phyloP scores from a whole-genome alignment of 1,284 basidiomycete species.

The Apiotrichum gamsii region DNA sequence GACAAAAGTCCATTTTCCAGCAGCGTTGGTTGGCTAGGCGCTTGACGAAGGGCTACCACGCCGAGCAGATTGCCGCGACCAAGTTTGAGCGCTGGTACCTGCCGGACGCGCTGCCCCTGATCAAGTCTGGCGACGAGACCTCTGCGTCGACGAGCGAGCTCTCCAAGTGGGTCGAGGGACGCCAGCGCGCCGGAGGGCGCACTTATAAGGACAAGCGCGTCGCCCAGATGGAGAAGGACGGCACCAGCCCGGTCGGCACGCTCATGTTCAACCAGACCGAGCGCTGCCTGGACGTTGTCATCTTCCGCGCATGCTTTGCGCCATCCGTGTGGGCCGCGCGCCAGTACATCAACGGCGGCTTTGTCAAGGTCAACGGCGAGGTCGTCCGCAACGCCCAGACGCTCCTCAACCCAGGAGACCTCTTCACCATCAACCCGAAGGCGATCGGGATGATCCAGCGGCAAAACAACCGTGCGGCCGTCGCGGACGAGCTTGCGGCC shows the following conservation, averaged over 20 bases:
- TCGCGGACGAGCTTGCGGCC: conserved; percentile 23
- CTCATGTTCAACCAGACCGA: conserved; percentile 93
- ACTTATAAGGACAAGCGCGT: conserved; percentile 48
- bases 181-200: conserved; percentile 35
- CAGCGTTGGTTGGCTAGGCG: conserved; percentile 87
- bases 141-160: conserved; percentile 50
- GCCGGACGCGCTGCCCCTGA: conserved; percentile 76
- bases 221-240: conserved; percentile 55
- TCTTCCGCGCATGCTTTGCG: conserved; percentile 88
- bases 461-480: conserved; percentile 2
- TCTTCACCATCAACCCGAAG: conserved; percentile 78
- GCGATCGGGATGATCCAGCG: conserved; percentile 66
- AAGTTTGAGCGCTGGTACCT: conserved; percentile 95
- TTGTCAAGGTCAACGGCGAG: conserved; percentile 82
- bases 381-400: conserved; percentile 81
- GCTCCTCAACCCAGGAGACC: conserved; percentile 88
- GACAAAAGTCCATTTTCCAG: conserved; percentile 71
- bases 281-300: conserved; percentile 81
- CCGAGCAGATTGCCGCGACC: conserved; percentile 87
- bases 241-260: conserved; percentile 66
- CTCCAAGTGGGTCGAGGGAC: conserved; percentile 55
- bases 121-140: conserved; percentile 49
- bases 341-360: conserved; percentile 75
- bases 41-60: conserved; percentile 90
- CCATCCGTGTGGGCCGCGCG: conserved; percentile 85